These are phyloP conservation scores for Lachancea thermotolerans DNA, from an alignment of 805 yeast species.

Conservation along the genomic window DNA sequence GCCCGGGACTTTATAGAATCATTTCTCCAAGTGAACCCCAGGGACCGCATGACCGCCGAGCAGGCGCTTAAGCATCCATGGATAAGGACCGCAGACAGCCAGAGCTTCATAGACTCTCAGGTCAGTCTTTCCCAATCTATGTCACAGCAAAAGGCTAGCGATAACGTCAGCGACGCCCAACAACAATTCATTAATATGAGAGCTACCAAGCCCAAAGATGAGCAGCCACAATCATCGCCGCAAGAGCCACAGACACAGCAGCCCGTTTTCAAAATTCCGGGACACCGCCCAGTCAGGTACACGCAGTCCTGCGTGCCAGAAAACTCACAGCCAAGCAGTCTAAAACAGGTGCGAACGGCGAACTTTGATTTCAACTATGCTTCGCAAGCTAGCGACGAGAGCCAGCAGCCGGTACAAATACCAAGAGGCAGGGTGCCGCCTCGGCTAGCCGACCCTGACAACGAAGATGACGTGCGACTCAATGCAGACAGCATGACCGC, in stretches of 20 bases:
- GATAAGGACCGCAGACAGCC: constrained; percentile 38
- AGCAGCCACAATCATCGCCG: neutral
- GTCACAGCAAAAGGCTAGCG: constrained; percentile 52
- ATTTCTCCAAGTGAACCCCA: constrained; percentile 72
- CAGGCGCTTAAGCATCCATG: constrained; percentile 78
- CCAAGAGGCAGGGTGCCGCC: neutral
- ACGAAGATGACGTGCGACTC: neutral
- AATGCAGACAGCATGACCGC: constrained; percentile 1
- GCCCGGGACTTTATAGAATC: constrained; percentile 68
- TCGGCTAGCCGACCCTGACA: neutral
- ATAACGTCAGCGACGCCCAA: constrained; percentile 31
- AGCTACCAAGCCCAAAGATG: constrained; percentile 16
- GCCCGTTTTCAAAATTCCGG: constrained; percentile 28
- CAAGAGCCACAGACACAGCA: constrained; percentile 5
- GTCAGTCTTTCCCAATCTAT: constrained; percentile 65
- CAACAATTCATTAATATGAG: constrained; percentile 23
- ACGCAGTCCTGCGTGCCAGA: constrained; percentile 22
- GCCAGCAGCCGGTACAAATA: neutral
- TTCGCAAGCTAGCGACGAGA: constrained; percentile 1
- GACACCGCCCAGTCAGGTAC: constrained; percentile 21
- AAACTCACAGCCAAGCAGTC: constrained; percentile 6
- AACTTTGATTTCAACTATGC: constrained; percentile 3
- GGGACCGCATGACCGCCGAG: constrained; percentile 61
- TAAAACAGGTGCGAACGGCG: constrained; percentile 7
- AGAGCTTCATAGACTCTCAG: constrained; percentile 24